Conservation (phyloP, 805 yeast species). For the Kuraishia hungarica region DNA sequence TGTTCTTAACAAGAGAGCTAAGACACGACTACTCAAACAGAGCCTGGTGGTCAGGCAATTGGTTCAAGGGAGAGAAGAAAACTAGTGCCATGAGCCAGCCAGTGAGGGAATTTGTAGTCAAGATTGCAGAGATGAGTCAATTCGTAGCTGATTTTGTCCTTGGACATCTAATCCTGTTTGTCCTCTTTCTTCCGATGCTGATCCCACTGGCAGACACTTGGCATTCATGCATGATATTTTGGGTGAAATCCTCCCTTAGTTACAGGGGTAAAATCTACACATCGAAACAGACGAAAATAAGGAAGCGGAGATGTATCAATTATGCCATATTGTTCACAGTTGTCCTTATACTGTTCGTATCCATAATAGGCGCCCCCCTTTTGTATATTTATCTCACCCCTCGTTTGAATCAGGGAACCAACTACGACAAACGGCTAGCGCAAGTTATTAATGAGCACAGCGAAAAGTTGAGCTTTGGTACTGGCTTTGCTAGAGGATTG, state of each 20-base stretch:
- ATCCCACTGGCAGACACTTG: constrained; percentile 38
- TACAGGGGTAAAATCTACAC: constrained; percentile 31
- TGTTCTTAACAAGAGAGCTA: constrained; percentile 32
- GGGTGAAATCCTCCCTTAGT: constrained; percentile 33
- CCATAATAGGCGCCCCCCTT: constrained; percentile 28
- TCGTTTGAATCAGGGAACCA: not conserved
- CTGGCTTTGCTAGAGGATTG: constrained; percentile 24
- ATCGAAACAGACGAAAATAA: constrained; percentile 26
- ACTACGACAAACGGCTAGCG: not conserved
- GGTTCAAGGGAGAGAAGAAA: constrained; percentile 32
- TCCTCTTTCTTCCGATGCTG: constrained; percentile 30
- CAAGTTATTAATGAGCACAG: constrained; percentile 37
- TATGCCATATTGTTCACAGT: constrained; percentile 39
- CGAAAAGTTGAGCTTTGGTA: constrained; percentile 7
- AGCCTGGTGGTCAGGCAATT: constrained; percentile 50
- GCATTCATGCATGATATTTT: constrained; percentile 41
- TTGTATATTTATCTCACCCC: not conserved
- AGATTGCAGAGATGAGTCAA: constrained; percentile 32
- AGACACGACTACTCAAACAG: constrained; percentile 29
- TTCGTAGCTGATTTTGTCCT: constrained; percentile 40
- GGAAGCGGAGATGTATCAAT: constrained; percentile 31
- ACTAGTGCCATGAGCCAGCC: constrained; percentile 32
- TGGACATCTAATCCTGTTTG: constrained; percentile 32
- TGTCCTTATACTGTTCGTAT: constrained; percentile 23
- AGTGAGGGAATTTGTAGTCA: constrained; percentile 35